Conservation (phyloP, 495 filamentous ascomycete species). For the Hyphodiscus hymeniophilus region DNA sequence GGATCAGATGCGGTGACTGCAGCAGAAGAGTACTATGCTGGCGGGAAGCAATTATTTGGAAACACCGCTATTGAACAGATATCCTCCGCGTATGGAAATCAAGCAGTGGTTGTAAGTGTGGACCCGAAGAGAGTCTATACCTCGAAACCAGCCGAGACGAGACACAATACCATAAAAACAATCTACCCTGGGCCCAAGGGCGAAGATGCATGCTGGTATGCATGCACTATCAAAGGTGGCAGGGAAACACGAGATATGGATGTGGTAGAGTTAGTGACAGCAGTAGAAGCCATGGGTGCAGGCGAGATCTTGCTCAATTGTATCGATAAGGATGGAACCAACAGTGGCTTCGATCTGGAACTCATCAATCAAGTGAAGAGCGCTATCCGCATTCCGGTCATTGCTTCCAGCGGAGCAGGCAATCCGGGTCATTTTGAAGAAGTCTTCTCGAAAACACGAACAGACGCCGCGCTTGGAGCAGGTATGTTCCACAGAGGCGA, state of each 20-base stretch:
- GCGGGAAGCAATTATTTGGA: conserved; percentile 58
- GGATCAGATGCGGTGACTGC: conserved; percentile 90
- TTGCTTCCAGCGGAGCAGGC: conserved; percentile 90
- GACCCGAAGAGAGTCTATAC: conserved; percentile 91
- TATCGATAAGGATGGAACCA: conserved; percentile 95
- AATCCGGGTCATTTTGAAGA: conserved; percentile 84
- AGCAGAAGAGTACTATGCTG: conserved; percentile 77
- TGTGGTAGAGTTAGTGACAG: conserved; percentile 75
- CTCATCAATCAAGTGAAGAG: conserved; percentile 80
- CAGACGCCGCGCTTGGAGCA: conserved; percentile 89
- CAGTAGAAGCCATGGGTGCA: conserved; percentile 92
- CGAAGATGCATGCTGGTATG: conserved; percentile 90
- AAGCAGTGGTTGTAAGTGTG: conserved; percentile 93
- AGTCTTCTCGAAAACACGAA: conserved; percentile 76
- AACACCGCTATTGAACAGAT: conserved; percentile 92
- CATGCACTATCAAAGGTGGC: conserved; percentile 93
- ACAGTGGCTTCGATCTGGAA: conserved; percentile 91
- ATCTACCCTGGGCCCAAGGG: conserved; percentile 60
- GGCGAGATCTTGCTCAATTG: conserved; percentile 95
- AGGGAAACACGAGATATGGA: conserved; percentile 86
- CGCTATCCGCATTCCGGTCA: conserved; percentile 82
- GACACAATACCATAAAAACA: conserved; percentile 72
- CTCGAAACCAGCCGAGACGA: conserved; percentile 57
- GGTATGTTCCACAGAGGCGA: conserved; percentile 97
- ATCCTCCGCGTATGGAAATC: conserved; percentile 86